phyloP scores from a whole-genome alignment of 768 basidiomycete genomes.

The Lentinula lateritia region DNA sequence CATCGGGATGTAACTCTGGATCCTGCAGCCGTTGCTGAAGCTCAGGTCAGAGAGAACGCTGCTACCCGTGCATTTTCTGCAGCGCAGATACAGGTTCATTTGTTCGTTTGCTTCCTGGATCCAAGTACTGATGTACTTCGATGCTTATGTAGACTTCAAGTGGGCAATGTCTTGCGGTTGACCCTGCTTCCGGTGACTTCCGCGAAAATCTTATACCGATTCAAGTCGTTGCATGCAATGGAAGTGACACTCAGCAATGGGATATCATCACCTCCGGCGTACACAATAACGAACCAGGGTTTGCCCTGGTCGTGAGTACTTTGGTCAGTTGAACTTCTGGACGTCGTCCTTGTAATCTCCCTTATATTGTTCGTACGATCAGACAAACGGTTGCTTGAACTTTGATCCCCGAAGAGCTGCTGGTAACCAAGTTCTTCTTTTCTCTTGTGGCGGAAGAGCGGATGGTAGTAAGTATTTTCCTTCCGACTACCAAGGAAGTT shows the following conservation, averaged over 20 bases:
- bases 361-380: background rate
- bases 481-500: background rate
- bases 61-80: slow-evolving; percentile 18
- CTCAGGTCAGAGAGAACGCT: slow-evolving; percentile 14
- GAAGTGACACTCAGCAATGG: slow-evolving; percentile 15
- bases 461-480: slow-evolving; percentile 15
- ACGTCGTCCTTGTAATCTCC: background rate
- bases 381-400: slow-evolving; percentile 20
- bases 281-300: slow-evolving; percentile 14
- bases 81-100: slow-evolving; percentile 13
- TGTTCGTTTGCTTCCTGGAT: background rate
- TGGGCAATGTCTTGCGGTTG: slow-evolving; percentile 18
- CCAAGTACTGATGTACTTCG: background rate
- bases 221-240: slow-evolving; percentile 12
- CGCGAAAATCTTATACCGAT: slow-evolving; percentile 19
- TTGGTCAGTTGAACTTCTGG: slow-evolving; percentile 8
- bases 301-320: slow-evolving; percentile 17
- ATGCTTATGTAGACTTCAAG: slow-evolving; percentile 13
- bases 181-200: slow-evolving; percentile 18
- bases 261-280: slow-evolving; percentile 18
- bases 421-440: slow-evolving; percentile 18
- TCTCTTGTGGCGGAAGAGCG: slow-evolving; percentile 20
- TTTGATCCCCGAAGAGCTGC: slow-evolving; percentile 13
- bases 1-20: slow-evolving; percentile 12
- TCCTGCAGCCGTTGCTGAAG: slow-evolving; percentile 11